Evolutionary conservation across 2,329 filamentous ascomycete species (phyloP), one percentile per base, ranked within the genome.

Genomic region (Sporothrix globosa): DNA sequence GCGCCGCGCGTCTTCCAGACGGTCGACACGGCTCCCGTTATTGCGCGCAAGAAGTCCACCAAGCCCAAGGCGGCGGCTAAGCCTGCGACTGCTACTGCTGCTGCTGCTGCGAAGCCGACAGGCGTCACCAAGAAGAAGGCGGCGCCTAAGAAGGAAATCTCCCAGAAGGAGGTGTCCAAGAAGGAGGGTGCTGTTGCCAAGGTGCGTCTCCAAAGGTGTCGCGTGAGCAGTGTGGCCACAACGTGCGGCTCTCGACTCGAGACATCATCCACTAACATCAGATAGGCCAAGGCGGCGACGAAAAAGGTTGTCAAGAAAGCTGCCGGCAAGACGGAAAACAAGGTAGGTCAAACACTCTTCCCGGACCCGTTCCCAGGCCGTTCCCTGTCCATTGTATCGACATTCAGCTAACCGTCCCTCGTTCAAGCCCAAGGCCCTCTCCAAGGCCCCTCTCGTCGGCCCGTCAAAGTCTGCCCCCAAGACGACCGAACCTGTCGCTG

Each of bases 1-100:
- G 83, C 82, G 77, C 85, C 85, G 72, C 84, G 85, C 76, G 79
- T 86, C 77, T 82, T 86, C 76, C 77, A 80, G 72, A 79, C 81
- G 58, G 76, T 86, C 75, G 84, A 86, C 76, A 83, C 83, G 17
- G 80, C 78, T 56, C 83, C 83, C 30, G 78, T 79, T 72, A 81
- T 83, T 76, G 81, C 81, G 78, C 81, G 82, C 75, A 80, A 70
- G 72, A 74, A 73, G 73, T 14, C 74, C 24, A 72, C 75, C 66
- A 78, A 76, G 74, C 24, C 75, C 68, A 77, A 74, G 73, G 69
- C 70, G 52, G 73, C 66, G n/a, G 65, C 72, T n/a, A 60, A 69
- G 52, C 34, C 68, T 11, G 68, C 74, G 46, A 73, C 72, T 11
- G 75, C 78, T 53, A 75, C 74, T 48, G 73, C 72, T 13, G 75